Conservation (phyloP, 768 basidiomycete species). For the Suillus hirtellus region DNA sequence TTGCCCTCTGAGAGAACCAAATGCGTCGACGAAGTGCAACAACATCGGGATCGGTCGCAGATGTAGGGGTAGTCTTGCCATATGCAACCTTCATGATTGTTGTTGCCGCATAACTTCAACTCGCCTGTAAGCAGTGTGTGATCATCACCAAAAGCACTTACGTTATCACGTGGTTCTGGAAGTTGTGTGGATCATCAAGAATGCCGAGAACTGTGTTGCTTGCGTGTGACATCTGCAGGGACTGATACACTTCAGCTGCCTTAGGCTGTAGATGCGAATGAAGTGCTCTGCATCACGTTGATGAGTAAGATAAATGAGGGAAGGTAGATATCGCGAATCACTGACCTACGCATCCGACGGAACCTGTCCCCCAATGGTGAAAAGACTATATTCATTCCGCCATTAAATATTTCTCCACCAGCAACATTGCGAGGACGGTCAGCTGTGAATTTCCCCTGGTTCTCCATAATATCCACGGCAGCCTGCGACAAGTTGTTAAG, state of each 20-base stretch:
- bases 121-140: background rate
- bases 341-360: conserved; percentile 28
- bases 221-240: background rate
- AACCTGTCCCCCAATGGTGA: conserved; percentile 28
- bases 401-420: conserved; percentile 42
- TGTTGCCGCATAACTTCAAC: background rate
- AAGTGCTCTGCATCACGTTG: background rate
- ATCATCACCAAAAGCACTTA: background rate
- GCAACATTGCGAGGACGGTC: conserved; percentile 35
- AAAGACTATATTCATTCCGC: conserved; percentile 33
- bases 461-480: conserved; percentile 56
- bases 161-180: conserved; percentile 16
- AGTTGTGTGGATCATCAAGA: background rate
- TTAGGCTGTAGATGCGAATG: background rate
- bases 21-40: no score
- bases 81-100: no score
- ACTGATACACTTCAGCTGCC: background rate
- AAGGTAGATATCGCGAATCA: background rate
- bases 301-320: background rate
- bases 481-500: conserved; percentile 33
- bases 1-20: no score
- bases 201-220: background rate
- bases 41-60: no score
- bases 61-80: no score
- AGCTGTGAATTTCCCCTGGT: conserved; percentile 25